phyloP scores from a whole-genome alignment of 345 rosid species.

The Corchorus olitorius region DNA sequence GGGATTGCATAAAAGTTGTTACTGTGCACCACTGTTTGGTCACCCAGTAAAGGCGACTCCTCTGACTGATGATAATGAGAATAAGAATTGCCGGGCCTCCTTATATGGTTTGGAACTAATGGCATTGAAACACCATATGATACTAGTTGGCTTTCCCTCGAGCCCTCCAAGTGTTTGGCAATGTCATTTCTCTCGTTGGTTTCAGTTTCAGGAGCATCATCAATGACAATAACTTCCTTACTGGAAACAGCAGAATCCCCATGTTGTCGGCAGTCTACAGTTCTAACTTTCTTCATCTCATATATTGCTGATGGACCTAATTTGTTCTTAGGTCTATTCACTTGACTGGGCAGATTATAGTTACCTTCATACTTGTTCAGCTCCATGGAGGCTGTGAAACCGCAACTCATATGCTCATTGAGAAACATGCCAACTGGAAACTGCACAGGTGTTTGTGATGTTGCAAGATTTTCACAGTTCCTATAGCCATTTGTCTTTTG shows the following conservation, averaged over 20 bases:
- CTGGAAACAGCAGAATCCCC: slow-evolving; percentile 31
- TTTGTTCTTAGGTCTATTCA: slow-evolving; percentile 27
- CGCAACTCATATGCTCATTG: slow-evolving; percentile 21
- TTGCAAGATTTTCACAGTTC: slow-evolving; percentile 19
- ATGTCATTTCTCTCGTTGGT: slow-evolving; percentile 17
- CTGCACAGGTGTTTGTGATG: slow-evolving; percentile 28
- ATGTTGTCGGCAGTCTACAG: slow-evolving; percentile 22
- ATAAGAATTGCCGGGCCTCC: slow-evolving; percentile 27
- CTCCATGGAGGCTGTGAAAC: slow-evolving; percentile 32
- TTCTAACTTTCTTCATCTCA: slow-evolving; percentile 19
- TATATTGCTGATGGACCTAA: slow-evolving; percentile 20
- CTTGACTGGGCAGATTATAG: slow-evolving; percentile 25
- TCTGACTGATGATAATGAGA: slow-evolving; percentile 44
- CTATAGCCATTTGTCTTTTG: slow-evolving; percentile 29
- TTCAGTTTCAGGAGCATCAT: slow-evolving; percentile 51
- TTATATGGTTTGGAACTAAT: slow-evolving; percentile 24
- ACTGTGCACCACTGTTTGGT: slow-evolving; percentile 21
- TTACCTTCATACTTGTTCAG: slow-evolving; percentile 29
- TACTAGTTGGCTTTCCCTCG: slow-evolving; percentile 24
- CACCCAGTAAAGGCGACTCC: slow-evolving; percentile 29
- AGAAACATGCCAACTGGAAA: slow-evolving; percentile 36
- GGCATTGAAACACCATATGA: slow-evolving; percentile 35
- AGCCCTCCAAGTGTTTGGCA: slow-evolving; percentile 26
- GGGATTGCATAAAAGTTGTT: slow-evolving; percentile 29
- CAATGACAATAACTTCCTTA: slow-evolving; percentile 53